Evolutionary conservation across 225 moss, liverwort and hornwort species (phyloP).

Genomic region (Sphagnum tenellum): DNA sequence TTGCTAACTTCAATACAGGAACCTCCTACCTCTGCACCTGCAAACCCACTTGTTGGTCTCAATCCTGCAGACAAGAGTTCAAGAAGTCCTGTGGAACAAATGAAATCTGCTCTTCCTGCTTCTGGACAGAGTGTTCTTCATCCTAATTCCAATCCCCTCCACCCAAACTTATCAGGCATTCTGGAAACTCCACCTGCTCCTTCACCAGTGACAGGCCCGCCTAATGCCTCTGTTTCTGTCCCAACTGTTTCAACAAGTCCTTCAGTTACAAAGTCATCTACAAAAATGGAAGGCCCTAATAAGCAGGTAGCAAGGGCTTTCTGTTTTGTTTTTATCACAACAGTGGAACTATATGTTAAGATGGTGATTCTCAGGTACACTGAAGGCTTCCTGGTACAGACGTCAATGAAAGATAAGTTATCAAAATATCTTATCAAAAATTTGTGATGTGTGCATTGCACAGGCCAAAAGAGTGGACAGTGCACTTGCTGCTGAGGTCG

Average conservation of each 20-base stretch:
- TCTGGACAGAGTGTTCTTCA: too few relatives aligned
- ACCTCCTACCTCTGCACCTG: slow-evolving; percentile 11
- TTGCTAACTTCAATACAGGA: slow-evolving; percentile 2
- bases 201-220: slow-evolving; percentile 11
- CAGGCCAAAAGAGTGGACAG: slow-evolving; percentile 46
- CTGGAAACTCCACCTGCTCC: neutral
- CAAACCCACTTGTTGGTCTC: neutral
- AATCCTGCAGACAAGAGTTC: slow-evolving; percentile 9
- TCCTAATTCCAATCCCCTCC: too few relatives aligned
- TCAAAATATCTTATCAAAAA: too few relatives aligned
- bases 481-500: slow-evolving; percentile 30
- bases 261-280: slow-evolving; percentile 13
- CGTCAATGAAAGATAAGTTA: too few relatives aligned
- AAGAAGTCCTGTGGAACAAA: slow-evolving; percentile 11
- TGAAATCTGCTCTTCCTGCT: slow-evolving; percentile 14
- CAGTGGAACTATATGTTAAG: too few relatives aligned
- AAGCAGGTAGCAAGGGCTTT: slow-evolving; percentile 12
- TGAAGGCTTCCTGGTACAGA: too few relatives aligned
- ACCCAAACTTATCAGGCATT: too few relatives aligned
- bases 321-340: too few relatives aligned
- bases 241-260: slow-evolving; percentile 12
- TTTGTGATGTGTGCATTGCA: too few relatives aligned
- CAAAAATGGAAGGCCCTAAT: slow-evolving; percentile 11
- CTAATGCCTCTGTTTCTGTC: slow-evolving; percentile 5
- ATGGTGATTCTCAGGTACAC: too few relatives aligned